phyloP scores from a whole-genome alignment of 2,329 filamentous ascomycete genomes.

The Sporothrix brasiliensis region DNA sequence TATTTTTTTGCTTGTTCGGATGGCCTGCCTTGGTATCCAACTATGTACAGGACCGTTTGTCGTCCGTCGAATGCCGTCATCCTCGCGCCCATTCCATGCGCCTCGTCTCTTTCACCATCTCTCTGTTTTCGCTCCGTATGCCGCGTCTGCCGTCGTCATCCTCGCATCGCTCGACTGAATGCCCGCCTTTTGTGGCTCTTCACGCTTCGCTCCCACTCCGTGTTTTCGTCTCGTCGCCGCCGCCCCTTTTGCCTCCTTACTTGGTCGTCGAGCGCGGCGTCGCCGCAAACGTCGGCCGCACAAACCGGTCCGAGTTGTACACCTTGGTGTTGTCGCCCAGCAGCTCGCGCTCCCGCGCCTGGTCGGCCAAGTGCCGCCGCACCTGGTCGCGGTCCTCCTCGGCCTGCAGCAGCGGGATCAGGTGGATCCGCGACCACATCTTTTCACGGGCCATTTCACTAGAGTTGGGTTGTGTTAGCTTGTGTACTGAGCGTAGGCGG shows the following conservation, averaged over 20 bases:
- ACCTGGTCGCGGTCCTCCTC: slow-evolving; percentile 97
- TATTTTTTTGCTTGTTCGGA: neutral
- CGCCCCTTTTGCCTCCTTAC: too few species aligned
- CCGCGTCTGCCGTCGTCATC: neutral
- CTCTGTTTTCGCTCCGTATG: neutral
- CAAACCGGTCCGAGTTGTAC: slow-evolving; percentile 84
- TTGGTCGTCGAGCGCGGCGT: slow-evolving; percentile 66
- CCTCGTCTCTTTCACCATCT: neutral
- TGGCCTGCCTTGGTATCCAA: slow-evolving; percentile 7
- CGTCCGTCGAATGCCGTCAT: neutral
- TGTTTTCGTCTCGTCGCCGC: neutral
- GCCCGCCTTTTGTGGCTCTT: neutral
- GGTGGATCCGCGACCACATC: slow-evolving; percentile 95
- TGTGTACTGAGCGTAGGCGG: too few species aligned
- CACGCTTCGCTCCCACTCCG: neutral
- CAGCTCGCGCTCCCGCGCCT: slow-evolving; percentile 87
- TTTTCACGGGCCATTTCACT: slow-evolving; percentile 96
- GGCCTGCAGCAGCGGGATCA: slow-evolving; percentile 90
- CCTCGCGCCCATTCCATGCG: neutral
- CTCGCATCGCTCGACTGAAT: slow-evolving; percentile 2
- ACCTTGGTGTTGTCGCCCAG: slow-evolving; percentile 80
- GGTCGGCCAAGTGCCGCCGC: slow-evolving; percentile 80
- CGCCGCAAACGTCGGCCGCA: slow-evolving; percentile 77
- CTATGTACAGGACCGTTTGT: slow-evolving; percentile 13
- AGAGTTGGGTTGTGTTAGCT: slow-evolving; percentile 18